Evolutionary conservation across 768 basidiomycete species (phyloP), one percentile per base, ranked within the genome.

Genomic region (Boletellus sp.): DNA sequence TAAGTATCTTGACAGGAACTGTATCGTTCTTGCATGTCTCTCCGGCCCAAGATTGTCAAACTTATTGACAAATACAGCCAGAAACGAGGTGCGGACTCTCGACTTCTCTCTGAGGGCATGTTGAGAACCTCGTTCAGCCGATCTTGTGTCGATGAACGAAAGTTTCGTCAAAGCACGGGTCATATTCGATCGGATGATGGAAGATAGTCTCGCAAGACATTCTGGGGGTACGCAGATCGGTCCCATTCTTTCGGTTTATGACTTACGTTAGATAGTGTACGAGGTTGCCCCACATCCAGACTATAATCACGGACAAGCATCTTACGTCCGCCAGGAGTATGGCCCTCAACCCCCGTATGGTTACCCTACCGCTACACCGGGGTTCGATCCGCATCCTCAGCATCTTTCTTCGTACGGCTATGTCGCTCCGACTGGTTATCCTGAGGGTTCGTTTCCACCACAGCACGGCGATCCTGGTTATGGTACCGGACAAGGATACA

Each of bases 51-150:
- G 76, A 95, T 98, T 55, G 94, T 96, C 53, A 93, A 94, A 62
- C 70, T 98, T 47, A 96, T 97, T 54, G 93, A 96, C 66, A 96
- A 94, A 73, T 97, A 97, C 64, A 93, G 87, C 59, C 93, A 95
- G 74, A 96, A 97, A 72, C 78, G 93, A 70, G 79, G 77, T 80
- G 47, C 46, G 69, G 26, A 28, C 31, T 17, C 16, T 45, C 46
- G 39, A 54, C 42, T 33, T 47, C 42, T 4, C 23, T 28, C 22
- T 23, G 46, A 36, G 37, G 19, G 42, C 39, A 7, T 34, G 16
- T 36, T 48, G 47, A 38, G 9, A 46, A 12, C 17, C 16, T 43
- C 19, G 13, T 47, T 13, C 57, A 95, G 94, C 94, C 49, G 95
- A 98, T 67, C 75, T 97, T 28, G 86, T 94, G 6, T 84, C 87